phyloP scores from a whole-genome alignment of 108 stramenopile species.

The Bacterosira constricta region DNA sequence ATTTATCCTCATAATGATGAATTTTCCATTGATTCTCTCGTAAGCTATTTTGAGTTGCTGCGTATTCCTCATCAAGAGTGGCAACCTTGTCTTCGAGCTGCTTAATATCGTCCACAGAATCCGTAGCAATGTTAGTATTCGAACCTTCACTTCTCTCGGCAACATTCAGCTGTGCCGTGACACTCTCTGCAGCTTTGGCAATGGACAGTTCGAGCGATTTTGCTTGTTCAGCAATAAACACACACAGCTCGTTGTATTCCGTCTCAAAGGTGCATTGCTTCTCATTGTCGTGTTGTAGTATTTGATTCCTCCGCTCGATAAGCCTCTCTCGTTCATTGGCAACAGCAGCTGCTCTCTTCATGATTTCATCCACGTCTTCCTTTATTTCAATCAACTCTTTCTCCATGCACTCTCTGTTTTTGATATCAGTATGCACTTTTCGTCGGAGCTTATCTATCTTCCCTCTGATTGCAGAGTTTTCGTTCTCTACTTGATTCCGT shows the following conservation, averaged over 20 bases:
- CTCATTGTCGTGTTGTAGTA: slow-evolving; percentile 38
- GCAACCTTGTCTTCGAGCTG: slow-evolving; percentile 35
- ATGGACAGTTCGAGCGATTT: slow-evolving; percentile 63
- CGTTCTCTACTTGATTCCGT: slow-evolving; percentile 58
- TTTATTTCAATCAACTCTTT: slow-evolving; percentile 54
- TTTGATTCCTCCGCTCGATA: slow-evolving; percentile 48
- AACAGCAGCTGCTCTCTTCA: slow-evolving; percentile 58
- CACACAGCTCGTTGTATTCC: slow-evolving; percentile 31
- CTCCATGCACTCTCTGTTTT: slow-evolving; percentile 54
- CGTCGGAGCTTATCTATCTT: slow-evolving; percentile 70
- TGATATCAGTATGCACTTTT: slow-evolving; percentile 57
- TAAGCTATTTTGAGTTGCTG: slow-evolving; percentile 13
- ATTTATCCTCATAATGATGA: slow-evolving; percentile 25
- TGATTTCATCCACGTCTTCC: slow-evolving; percentile 56
- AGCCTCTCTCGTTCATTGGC: slow-evolving; percentile 64
- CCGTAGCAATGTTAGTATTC: neutral
- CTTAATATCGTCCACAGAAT: slow-evolving; percentile 33
- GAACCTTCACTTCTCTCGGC: slow-evolving; percentile 4
- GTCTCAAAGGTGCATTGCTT: slow-evolving; percentile 40
- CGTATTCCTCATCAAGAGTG: slow-evolving; percentile 42
- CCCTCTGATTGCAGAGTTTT: slow-evolving; percentile 56
- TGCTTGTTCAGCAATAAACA: slow-evolving; percentile 45
- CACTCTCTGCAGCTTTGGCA: slow-evolving; percentile 55
- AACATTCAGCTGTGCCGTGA: slow-evolving; percentile 22
- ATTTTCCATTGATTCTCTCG: slow-evolving; percentile 38